These are phyloP conservation scores for Trametes maxima DNA, from an alignment of 768 basidiomycete genomes.

Conservation along the genomic window DNA sequence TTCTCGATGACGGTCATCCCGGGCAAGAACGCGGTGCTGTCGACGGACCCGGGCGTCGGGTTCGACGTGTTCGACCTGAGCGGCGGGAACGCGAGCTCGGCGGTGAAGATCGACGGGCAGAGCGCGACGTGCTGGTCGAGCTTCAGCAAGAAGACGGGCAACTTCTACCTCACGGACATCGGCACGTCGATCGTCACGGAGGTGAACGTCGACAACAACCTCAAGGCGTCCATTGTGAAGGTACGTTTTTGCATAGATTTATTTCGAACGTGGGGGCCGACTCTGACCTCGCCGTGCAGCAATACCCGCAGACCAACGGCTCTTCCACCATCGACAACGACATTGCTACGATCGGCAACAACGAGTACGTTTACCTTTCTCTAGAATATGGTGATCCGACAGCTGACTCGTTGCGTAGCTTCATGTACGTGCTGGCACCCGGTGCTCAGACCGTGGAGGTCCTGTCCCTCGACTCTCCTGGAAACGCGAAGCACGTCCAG, in stretches of 20 bases:
- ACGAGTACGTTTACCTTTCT: conserved; percentile 22
- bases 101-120: conserved; percentile 32
- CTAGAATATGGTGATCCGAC: background rate
- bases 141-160: conserved; percentile 35
- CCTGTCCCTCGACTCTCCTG: conserved; percentile 26
- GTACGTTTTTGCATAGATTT: conserved; percentile 22
- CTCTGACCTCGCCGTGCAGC: conserved; percentile 11
- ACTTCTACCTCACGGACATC: conserved; percentile 36
- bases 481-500: conserved; percentile 24
- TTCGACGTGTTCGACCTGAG: conserved; percentile 35
- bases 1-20: conserved; percentile 47
- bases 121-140: conserved; percentile 35
- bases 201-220: conserved; percentile 47
- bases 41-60: conserved; percentile 33
- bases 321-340: conserved; percentile 27
- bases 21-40: conserved; percentile 33
- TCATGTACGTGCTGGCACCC: conserved; percentile 29
- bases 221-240: conserved; percentile 48
- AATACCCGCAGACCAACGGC: conserved; percentile 26
- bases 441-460: conserved; percentile 25
- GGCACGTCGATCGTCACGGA: conserved; percentile 41
- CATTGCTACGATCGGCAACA: conserved; percentile 22
- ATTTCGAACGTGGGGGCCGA: too few relatives aligned
- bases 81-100: conserved; percentile 23
- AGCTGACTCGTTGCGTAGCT: conserved; percentile 7